These are phyloP conservation scores for Termitomyces eurrhizus DNA, from an alignment of 768 basidiomycete species.

Conservation along the genomic window DNA sequence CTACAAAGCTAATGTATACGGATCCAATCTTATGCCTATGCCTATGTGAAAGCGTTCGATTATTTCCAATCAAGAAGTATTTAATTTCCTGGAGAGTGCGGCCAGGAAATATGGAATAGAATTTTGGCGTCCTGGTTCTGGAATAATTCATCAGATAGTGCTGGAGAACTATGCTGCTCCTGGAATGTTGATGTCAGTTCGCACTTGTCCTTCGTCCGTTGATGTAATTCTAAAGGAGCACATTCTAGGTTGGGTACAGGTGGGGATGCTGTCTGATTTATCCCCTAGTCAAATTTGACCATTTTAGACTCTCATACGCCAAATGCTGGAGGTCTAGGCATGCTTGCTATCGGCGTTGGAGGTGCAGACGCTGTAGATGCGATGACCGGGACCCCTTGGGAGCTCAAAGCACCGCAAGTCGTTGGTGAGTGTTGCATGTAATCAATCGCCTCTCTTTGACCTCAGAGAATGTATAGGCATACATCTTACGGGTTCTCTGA, in stretches of 20 bases:
- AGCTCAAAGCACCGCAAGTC: conserved; percentile 86
- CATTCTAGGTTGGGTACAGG: conserved; percentile 74
- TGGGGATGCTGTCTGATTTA: conserved; percentile 21
- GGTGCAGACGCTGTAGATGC: conserved; percentile 98
- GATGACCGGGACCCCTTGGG: conserved; percentile 98
- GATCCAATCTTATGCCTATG: neutral
- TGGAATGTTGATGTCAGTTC: conserved; percentile 80
- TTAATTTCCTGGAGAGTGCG: conserved; percentile 94
- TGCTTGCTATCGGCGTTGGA: conserved; percentile 98
- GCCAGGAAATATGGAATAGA: conserved; percentile 91
- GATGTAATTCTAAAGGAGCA: conserved; percentile 9
- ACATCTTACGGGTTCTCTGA: conserved; percentile 82
- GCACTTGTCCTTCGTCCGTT: neutral
- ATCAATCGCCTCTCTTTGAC: neutral
- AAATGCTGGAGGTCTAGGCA: conserved; percentile 94
- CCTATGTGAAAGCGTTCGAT: conserved; percentile 61
- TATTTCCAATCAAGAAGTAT: conserved; percentile 90
- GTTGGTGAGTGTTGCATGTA: conserved; percentile 47
- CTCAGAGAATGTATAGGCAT: conserved; percentile 54
- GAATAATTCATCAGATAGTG: conserved; percentile 97
- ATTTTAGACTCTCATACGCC: conserved; percentile 90
- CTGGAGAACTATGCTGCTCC: conserved; percentile 97
- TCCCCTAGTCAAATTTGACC: neutral
- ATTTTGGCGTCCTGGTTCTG: conserved; percentile 97
- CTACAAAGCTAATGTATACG: neutral